phyloP scores from a whole-genome alignment of 192 early-diverging fungal species.

The Mortierella claussenii region DNA sequence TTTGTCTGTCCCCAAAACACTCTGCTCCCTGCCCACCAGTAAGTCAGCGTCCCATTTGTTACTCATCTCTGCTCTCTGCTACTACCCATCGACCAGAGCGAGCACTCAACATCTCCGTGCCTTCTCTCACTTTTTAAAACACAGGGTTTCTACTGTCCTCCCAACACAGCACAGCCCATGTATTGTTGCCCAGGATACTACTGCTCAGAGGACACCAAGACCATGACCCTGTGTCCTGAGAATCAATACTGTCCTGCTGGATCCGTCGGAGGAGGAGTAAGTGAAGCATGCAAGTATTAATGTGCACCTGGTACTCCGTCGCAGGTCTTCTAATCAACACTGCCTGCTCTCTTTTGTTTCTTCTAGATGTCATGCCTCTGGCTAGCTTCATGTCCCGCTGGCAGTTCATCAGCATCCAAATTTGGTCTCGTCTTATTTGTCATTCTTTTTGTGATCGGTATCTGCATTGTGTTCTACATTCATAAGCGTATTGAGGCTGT shows the following conservation, averaged over 20 bases:
- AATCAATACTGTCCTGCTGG: constrained; percentile 65
- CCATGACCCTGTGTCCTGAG: constrained; percentile 59
- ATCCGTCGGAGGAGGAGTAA: constrained; percentile 43
- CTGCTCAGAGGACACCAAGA: constrained; percentile 59
- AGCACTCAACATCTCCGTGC: not conserved
- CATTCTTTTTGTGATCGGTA: constrained; percentile 20
- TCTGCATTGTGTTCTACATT: constrained; percentile 35
- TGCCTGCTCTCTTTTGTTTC: no score
- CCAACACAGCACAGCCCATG: constrained; percentile 63
- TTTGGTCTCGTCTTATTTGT: constrained; percentile 40
- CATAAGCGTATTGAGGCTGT: constrained; percentile 32
- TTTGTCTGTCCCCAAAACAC: constrained; percentile 41
- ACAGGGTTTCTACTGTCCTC: constrained; percentile 64
- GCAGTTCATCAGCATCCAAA: constrained; percentile 34
- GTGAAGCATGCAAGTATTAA: no score
- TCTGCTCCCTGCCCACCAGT: constrained; percentile 25
- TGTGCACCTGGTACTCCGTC: no score
- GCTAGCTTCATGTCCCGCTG: constrained; percentile 45
- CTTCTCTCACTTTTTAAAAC: not conserved
- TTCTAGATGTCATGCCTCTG: constrained; percentile 26
- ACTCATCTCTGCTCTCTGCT: no score
- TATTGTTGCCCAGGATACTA: constrained; percentile 70
- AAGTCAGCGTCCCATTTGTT: not conserved
- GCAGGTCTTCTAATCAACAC: no score
- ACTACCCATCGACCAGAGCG: no score